Evolutionary conservation across 257 asterid species (phyloP).

Genomic region (Marsdenia floribunda): DNA sequence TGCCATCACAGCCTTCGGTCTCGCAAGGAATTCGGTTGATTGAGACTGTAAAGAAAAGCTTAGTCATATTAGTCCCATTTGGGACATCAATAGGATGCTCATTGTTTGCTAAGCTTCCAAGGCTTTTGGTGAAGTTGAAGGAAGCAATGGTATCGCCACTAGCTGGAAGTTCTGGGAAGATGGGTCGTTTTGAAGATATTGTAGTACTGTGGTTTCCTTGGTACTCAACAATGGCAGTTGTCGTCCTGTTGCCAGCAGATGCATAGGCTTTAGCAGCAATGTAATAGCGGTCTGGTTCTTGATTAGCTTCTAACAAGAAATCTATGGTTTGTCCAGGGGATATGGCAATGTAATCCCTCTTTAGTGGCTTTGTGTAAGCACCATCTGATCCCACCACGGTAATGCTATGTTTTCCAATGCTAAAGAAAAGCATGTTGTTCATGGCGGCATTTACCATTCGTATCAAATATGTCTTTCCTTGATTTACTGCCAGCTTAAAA

Average conservation of each 20-base stretch:
- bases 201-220: constrained; percentile 24
- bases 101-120: too few relatives aligned
- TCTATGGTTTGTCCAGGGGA: constrained; percentile 28
- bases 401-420: constrained; percentile 35
- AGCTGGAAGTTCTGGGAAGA: constrained; percentile 25
- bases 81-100: too few relatives aligned
- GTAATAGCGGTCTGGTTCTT: constrained; percentile 42
- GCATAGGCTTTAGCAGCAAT: constrained; percentile 47
- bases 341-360: constrained; percentile 1
- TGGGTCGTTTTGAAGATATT: constrained; percentile 21
- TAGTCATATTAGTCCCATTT: constrained; percentile 16
- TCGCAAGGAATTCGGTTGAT: constrained; percentile 44
- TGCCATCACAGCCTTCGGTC: constrained; percentile 14
- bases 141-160: constrained; percentile 24
- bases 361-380: background rate
- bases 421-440: constrained; percentile 51
- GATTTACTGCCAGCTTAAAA: background rate
- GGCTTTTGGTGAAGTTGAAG: too few relatives aligned
- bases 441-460: constrained; percentile 42
- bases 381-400: constrained; percentile 24
- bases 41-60: constrained; percentile 42
- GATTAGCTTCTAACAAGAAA: constrained; percentile 33
- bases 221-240: constrained; percentile 47
- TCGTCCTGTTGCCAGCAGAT: constrained; percentile 26
- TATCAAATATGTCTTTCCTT: constrained; percentile 17